Evolutionary conservation across 1,284 basidiomycete genomes (phyloP), one percentile per base, ranked within the genome.

Genomic region (Phylloporus sp.): DNA sequence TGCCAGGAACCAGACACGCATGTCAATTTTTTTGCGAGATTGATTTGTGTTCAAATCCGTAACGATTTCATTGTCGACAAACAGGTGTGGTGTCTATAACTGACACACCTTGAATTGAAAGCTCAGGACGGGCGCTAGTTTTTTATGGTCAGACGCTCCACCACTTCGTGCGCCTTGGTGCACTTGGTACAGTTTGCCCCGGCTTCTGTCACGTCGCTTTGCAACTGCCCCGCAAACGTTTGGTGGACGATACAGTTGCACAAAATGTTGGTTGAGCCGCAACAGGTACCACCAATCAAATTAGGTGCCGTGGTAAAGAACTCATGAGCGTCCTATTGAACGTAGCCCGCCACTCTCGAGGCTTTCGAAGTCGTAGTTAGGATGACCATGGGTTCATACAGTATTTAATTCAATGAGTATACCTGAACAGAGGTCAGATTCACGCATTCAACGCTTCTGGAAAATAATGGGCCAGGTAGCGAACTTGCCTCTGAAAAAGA

Each of bases 301-400:
- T 95, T 94, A 25, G 96, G 82, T 0, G 89, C 88, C 27, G 91
- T 87, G 65, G 95, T 92, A 81, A 96, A 95, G 78, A 93, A 94
- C 80, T 97, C 95, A 81, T 97, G 95, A 0, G 95, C 94, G 72
- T 97, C 97, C 76, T 98, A 97, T 80, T 99, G 97, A 0, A 94
- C 91, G 73, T 98, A 94, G 2, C 95, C 95, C 12, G 95, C 90
- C 5, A 98, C 84, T 73, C 97, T 95, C 1, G 92, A 92, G 35
- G 91, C 90, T 72, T 92, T 90, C 96, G 96, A 99, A 62, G 94
- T 94, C 47, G 93, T 91, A 53, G 91, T 88, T 17, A 98, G 87
- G 79, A 99, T 93, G 4, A 91, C 90, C 2, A 92, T 90, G 0
- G 97, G 97, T 0, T 94, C 96, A 73, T 90, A 93, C 0, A 96